Percentiles rank a stretch among this genome's conserved stretches.
These are phyloP conservation scores for Cicer judaicum DNA, from an alignment of 306 rosid species.

Conservation along the genomic window DNA sequence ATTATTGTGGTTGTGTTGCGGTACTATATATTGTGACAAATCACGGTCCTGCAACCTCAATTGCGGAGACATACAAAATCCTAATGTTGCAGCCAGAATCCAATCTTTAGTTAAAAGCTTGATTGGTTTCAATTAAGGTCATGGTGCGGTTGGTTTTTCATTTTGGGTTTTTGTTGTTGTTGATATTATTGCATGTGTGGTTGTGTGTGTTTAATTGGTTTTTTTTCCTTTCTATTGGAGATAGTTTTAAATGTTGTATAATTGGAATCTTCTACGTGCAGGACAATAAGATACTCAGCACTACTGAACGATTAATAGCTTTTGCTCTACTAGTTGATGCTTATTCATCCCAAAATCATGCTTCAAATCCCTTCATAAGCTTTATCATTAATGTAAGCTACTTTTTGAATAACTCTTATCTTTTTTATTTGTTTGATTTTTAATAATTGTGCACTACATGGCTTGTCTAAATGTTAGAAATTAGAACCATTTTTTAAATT, in stretches of 20 bases:
- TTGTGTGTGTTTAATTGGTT: neutral
- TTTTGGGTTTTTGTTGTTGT: neutral
- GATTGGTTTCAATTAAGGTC: neutral
- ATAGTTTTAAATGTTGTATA: constrained; percentile 28
- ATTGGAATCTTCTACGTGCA: constrained; percentile 35
- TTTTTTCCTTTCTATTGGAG: neutral
- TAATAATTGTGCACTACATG: neutral
- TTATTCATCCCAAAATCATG: constrained; percentile 71
- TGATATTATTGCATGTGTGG: neutral
- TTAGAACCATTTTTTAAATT: constrained; percentile 16
- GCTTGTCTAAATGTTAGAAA: constrained; percentile 12
- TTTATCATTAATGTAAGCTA: constrained; percentile 70
- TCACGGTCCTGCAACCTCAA: too few species aligned
- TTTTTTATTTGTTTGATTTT: neutral
- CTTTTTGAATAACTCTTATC: neutral
- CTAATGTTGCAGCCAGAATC: too few species aligned
- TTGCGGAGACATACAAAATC: too few species aligned
- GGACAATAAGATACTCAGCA: constrained; percentile 49
- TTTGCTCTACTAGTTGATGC: constrained; percentile 76
- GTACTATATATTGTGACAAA: too few species aligned
- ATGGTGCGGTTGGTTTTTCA: neutral
- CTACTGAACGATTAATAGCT: constrained; percentile 69
- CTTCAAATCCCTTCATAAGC: constrained; percentile 78
- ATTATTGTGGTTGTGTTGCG: too few species aligned
- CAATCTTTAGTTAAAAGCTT: too few species aligned